Evolutionary conservation across 495 filamentous ascomycete species (phyloP).

Genomic region (Tuber microsphaerosporum): DNA sequence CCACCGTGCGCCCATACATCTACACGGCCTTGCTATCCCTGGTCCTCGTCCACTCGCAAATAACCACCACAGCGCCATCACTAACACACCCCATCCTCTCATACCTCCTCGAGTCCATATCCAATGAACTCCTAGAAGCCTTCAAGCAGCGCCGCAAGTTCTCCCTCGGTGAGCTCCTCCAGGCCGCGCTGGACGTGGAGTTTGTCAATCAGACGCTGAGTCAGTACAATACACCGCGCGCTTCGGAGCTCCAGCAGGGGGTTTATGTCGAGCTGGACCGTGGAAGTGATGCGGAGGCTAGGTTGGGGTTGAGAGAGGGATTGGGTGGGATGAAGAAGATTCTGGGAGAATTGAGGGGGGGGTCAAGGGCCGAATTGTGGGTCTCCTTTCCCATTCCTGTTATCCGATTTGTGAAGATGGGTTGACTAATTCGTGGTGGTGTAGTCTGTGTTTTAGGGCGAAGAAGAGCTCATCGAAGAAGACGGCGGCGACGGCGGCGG

Average conservation of each 20-base stretch:
- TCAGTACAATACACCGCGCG: constrained; percentile 77
- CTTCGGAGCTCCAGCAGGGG: constrained; percentile 67
- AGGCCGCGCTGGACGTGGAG: constrained; percentile 93
- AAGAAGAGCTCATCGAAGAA: constrained; percentile 24
- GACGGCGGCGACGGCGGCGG: background rate
- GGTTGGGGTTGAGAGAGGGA: constrained; percentile 70
- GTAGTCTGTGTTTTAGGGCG: constrained; percentile 37
- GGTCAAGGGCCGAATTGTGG: constrained; percentile 71
- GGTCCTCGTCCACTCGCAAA: constrained; percentile 85
- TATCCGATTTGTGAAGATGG: background rate
- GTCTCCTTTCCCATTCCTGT: background rate
- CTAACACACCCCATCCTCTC: constrained; percentile 69
- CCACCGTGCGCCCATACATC: constrained; percentile 75
- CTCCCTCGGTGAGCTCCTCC: constrained; percentile 76
- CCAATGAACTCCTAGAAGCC: constrained; percentile 59
- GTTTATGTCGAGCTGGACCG: constrained; percentile 84
- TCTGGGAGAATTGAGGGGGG: constrained; percentile 73
- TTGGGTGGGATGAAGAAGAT: constrained; percentile 79
- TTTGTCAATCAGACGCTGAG: constrained; percentile 89
- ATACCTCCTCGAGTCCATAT: constrained; percentile 70
- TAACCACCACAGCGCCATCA: constrained; percentile 67
- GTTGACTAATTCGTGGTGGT: background rate
- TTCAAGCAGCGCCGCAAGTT: constrained; percentile 63
- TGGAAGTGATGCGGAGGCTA: constrained; percentile 76
- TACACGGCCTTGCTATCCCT: constrained; percentile 75